phyloP scores from a whole-genome alignment of 2,329 filamentous ascomycete species.

The Apiospora kogelbergensis region DNA sequence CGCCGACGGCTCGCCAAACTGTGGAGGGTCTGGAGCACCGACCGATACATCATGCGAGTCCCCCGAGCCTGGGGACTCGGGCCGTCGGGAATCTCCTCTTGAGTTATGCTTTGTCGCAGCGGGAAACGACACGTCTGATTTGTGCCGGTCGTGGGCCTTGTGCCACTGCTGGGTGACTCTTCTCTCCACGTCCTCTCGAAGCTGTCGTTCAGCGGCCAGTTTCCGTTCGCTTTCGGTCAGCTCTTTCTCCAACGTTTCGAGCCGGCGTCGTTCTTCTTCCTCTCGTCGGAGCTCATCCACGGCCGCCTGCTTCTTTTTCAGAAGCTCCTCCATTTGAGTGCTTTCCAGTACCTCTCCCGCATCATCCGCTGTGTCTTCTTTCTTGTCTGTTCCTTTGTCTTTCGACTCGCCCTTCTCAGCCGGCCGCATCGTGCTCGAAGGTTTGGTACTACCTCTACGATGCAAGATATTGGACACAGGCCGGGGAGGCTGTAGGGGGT shows the following conservation, averaged over 20 bases:
- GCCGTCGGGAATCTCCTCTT: background rate
- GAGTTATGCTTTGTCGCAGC: too few relatives aligned
- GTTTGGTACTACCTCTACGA: too few relatives aligned
- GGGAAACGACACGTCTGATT: background rate
- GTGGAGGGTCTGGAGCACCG: background rate
- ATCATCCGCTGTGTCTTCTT: too few relatives aligned
- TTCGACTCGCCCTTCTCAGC: too few relatives aligned
- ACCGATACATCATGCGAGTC: too few relatives aligned
- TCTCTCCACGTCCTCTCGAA: background rate
- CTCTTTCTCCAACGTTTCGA: background rate
- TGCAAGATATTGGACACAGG: too few relatives aligned
- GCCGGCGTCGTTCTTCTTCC: background rate
- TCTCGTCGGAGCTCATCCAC: background rate
- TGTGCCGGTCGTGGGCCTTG: background rate
- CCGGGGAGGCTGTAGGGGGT: too few relatives aligned
- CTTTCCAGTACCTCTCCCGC: too few relatives aligned
- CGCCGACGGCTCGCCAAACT: background rate
- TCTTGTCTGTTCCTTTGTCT: too few relatives aligned
- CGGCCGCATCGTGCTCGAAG: too few relatives aligned
- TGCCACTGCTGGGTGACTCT: background rate
- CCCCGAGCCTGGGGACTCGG: too few relatives aligned
- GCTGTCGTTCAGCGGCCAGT: background rate
- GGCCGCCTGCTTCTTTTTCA: background rate
- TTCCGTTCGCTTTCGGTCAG: background rate
- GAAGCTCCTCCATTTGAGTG: background rate